Conservation (phyloP, 2,329 filamentous ascomycete species). For the Monosporascus sp. region DNA sequence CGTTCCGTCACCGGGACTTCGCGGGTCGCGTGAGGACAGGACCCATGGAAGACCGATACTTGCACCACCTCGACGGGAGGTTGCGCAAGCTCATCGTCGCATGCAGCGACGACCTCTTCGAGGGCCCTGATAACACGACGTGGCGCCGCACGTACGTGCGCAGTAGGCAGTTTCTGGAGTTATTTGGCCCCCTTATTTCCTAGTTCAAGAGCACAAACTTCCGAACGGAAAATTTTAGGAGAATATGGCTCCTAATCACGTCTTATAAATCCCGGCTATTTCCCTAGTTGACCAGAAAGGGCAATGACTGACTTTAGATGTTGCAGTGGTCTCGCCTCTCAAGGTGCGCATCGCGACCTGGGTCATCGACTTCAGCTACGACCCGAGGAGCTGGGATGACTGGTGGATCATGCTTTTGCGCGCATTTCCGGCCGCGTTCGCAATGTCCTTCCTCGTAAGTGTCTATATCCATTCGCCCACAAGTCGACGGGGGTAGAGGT, state of each 20-base stretch:
- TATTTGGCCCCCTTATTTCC: too few species aligned
- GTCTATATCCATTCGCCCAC: neutral
- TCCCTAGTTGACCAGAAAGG: too few species aligned
- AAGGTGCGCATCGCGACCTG: slow-evolving; percentile 12
- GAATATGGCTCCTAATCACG: too few species aligned
- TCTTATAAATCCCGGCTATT: too few species aligned
- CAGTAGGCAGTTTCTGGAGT: neutral
- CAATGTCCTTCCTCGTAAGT: slow-evolving; percentile 6
- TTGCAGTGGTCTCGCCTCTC: slow-evolving; percentile 1
- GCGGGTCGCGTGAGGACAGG: slow-evolving; percentile 6
- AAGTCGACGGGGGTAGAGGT: too few species aligned
- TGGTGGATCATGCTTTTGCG: slow-evolving; percentile 4
- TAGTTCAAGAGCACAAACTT: too few species aligned
- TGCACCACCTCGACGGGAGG: slow-evolving; percentile 9
- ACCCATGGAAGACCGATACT: slow-evolving; percentile 8
- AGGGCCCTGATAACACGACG: slow-evolving; percentile 4
- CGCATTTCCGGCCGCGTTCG: slow-evolving; percentile 4
- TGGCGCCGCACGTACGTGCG: slow-evolving; percentile 14
- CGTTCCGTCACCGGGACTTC: slow-evolving; percentile 12
- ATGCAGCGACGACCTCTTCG: slow-evolving; percentile 10
- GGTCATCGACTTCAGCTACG: slow-evolving; percentile 9
- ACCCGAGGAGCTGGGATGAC: slow-evolving; percentile 7
- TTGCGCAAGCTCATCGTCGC: slow-evolving; percentile 12
- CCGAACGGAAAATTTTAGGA: too few species aligned
- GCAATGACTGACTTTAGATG: too few species aligned